phyloP scores from a whole-genome alignment of 1,139 yeast species.

The Debaryomyces sp. region DNA sequence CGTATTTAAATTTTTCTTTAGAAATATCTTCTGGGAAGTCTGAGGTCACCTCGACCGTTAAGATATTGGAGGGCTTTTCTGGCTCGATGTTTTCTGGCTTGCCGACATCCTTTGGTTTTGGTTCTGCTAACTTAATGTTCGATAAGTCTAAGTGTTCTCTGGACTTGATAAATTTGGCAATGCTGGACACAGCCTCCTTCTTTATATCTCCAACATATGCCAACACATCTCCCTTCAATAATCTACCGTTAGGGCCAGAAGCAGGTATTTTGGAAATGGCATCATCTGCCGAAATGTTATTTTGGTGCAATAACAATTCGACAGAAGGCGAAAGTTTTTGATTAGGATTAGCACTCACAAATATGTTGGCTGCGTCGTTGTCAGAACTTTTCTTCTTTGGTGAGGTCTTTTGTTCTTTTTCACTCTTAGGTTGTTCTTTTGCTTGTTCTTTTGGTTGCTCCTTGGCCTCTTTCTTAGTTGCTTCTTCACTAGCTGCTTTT shows the following conservation, averaged over 20 bases:
- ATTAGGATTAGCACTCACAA: constrained; percentile 55
- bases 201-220: constrained; percentile 79
- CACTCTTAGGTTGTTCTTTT: constrained; percentile 6
- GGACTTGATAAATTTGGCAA: constrained; percentile 59
- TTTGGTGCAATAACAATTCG: constrained; percentile 58
- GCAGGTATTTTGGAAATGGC: constrained; percentile 76
- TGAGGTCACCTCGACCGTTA: constrained; percentile 29
- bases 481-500: constrained; percentile 17
- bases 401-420: constrained; percentile 18
- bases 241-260: constrained; percentile 86
- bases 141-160: constrained; percentile 76
- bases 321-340: constrained; percentile 86
- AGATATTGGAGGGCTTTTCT: constrained; percentile 33
- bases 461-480: constrained; percentile 10
- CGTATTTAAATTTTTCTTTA: constrained; percentile 29
- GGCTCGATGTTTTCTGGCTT: constrained; percentile 14
- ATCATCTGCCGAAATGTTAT: constrained; percentile 65
- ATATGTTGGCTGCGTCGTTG: constrained; percentile 20
- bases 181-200: constrained; percentile 49
- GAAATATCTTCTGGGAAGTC: constrained; percentile 31
- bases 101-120: constrained; percentile 24
- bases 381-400: constrained; percentile 13
- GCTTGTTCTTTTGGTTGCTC: constrained; percentile 10
- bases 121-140: constrained; percentile 58
- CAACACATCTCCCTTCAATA: constrained; percentile 88